phyloP scores from a whole-genome alignment of 352 stramenopile species.

The Phytophthora fragariae region DNA sequence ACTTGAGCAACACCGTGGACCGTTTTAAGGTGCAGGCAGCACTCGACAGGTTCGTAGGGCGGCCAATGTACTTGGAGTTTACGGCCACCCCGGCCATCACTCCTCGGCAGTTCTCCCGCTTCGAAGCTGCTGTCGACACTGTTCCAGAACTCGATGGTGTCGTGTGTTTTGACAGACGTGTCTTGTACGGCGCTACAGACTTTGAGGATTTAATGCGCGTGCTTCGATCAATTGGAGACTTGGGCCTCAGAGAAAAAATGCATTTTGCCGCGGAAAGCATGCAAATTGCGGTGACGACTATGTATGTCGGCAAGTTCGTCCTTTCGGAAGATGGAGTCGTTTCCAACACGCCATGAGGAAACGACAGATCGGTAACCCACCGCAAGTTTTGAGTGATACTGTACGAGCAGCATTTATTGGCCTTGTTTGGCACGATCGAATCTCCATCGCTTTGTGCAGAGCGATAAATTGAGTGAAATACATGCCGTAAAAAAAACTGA shows the following conservation, averaged over 20 bases:
- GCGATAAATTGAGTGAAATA: not conserved
- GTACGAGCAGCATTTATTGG: too few relatives aligned
- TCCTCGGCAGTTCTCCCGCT: conserved; percentile 3
- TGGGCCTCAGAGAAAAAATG: conserved; percentile 2
- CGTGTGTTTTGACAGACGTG: conserved; percentile 15
- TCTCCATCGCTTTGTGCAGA: not conserved
- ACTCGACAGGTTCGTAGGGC: conserved; percentile 6
- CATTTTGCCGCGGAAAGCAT: conserved; percentile 3
- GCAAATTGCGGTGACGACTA: not conserved
- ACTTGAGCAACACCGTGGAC: conserved; percentile 14
- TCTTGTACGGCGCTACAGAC: conserved; percentile 16
- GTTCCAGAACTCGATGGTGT: conserved; percentile 18
- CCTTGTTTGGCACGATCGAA: not conserved
- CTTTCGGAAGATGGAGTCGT: conserved; percentile 21
- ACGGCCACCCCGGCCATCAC: not conserved
- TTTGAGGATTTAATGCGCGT: conserved; percentile 18
- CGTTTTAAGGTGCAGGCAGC: conserved; percentile 2
- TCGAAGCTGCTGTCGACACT: conserved; percentile 3
- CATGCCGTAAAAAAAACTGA: too few relatives aligned
- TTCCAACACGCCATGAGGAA: not conserved
- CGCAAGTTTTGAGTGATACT: not conserved
- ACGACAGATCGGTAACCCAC: not conserved
- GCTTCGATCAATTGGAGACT: not conserved
- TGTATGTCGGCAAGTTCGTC: conserved; percentile 18
- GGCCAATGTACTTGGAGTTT: conserved; percentile 8